A percentile compares a stretch with the other conserved stretches of the same genome.
Conservation (phyloP, 2,329 filamentous ascomycete species). For the Annulohypoxylon truncatum region DNA sequence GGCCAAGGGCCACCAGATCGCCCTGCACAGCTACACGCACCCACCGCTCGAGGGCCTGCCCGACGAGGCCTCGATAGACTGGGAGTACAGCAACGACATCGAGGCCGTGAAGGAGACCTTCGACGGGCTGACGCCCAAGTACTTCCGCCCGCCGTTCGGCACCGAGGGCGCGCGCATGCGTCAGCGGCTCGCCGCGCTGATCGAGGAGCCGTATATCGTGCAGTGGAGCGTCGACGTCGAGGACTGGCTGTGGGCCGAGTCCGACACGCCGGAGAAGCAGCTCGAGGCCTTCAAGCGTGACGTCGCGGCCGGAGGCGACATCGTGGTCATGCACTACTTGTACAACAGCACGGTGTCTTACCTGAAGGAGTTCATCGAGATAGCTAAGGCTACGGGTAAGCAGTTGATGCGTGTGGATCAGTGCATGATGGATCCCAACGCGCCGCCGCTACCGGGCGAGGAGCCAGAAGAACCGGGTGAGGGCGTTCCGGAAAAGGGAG, state of each 20-base stretch:
- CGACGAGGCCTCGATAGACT: conserved; percentile 65
- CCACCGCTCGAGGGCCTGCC: conserved; percentile 72
- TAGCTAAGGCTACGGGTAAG: conserved; percentile 72
- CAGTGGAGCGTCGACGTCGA: conserved; percentile 78
- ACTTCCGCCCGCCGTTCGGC: conserved; percentile 78
- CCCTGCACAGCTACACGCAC: conserved; percentile 75
- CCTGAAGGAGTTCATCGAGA: conserved; percentile 71
- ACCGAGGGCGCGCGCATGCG: conserved; percentile 75
- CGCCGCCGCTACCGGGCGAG: conserved; percentile 55
- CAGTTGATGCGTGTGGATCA: conserved; percentile 74
- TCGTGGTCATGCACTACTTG: conserved; percentile 78
- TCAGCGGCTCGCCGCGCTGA: conserved; percentile 67
- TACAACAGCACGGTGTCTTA: conserved; percentile 73
- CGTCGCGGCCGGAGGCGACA: conserved; percentile 69
- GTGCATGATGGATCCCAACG: conserved; percentile 71
- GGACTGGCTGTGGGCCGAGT: conserved; percentile 76
- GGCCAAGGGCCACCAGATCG: conserved; percentile 72
- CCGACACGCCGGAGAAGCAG: conserved; percentile 72
- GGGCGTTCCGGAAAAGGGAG: not conserved
- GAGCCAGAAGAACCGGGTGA: conserved; percentile 17
- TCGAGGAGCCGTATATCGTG: conserved; percentile 67
- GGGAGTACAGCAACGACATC: conserved; percentile 70
- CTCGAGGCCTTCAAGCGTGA: conserved; percentile 73
- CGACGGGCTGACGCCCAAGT: conserved; percentile 53
- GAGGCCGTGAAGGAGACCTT: conserved; percentile 58